Percentiles rank a stretch among this genome's conserved stretches.
phyloP scores from a whole-genome alignment of 768 basidiomycete genomes.

The Leucogyrophana mollusca region DNA sequence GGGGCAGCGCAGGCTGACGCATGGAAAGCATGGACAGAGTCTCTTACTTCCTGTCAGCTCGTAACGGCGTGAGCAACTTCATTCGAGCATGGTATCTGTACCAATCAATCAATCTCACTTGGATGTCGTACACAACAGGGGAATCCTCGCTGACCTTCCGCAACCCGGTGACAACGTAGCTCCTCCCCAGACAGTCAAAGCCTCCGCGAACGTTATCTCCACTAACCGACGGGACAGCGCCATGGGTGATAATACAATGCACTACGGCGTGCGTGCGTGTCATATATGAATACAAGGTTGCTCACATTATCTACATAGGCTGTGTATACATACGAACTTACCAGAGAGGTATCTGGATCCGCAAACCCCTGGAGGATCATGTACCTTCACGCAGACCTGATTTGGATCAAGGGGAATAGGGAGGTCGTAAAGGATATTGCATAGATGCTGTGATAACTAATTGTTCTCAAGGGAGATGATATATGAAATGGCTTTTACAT shows the following conservation, averaged over 20 bases:
- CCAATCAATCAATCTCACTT: not conserved
- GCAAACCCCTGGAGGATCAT: no score
- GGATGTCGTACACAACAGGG: slow-evolving; percentile 5
- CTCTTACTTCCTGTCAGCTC: slow-evolving; percentile 22
- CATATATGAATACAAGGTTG: no score
- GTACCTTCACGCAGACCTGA: no score
- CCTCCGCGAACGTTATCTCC: slow-evolving; percentile 22
- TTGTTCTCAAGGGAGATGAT: no score
- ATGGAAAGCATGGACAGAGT: slow-evolving; percentile 20
- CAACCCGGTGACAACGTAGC: slow-evolving; percentile 17
- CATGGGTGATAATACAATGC: slow-evolving; percentile 19
- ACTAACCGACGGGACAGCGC: slow-evolving; percentile 22
- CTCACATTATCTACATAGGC: no score
- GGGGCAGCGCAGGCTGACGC: not conserved
- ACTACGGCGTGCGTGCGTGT: slow-evolving; percentile 19
- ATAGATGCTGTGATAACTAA: no score
- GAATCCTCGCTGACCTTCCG: slow-evolving; percentile 24
- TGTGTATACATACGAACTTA: no score
- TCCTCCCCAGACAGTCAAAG: slow-evolving; percentile 16
- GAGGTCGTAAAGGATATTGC: no score
- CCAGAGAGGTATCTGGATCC: no score
- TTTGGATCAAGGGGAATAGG: no score
- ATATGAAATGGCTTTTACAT: no score
- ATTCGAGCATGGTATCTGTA: no score
- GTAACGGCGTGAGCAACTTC: slow-evolving; percentile 21